A percentile compares a stretch with the other conserved stretches of the same genome.
Conservation (phyloP, 1,284 basidiomycete species). For the Ustilago nuda region DNA sequence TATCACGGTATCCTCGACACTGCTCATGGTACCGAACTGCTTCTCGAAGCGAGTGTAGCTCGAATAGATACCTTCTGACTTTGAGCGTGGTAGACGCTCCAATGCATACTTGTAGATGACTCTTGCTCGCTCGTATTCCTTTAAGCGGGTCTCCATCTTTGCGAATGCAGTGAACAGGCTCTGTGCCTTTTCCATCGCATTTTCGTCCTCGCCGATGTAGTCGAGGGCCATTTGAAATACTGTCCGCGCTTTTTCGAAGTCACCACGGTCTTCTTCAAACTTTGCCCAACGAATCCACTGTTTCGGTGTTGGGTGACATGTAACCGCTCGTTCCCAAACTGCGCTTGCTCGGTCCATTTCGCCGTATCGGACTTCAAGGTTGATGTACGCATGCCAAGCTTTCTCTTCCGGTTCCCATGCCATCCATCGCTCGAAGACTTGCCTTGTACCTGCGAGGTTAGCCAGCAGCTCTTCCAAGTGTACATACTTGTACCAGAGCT, state of each 20-base stretch:
- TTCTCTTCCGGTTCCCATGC: slow-evolving; percentile 99
- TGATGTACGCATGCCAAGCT: slow-evolving; percentile 99
- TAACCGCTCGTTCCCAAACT: slow-evolving; percentile 95
- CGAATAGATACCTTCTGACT: slow-evolving; percentile 85
- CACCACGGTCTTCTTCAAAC: slow-evolving; percentile 91
- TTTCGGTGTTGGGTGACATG: slow-evolving; percentile 89
- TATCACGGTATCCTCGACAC: slow-evolving; percentile 91
- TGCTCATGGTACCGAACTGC: slow-evolving; percentile 89
- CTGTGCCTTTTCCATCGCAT: slow-evolving; percentile 96
- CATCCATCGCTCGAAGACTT: slow-evolving; percentile 99
- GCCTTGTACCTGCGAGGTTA: slow-evolving; percentile 92
- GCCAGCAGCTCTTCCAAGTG: slow-evolving; percentile 97
- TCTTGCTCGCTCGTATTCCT: slow-evolving; percentile 94
- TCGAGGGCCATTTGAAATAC: slow-evolving; percentile 97
- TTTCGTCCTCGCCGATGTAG: slow-evolving; percentile 97
- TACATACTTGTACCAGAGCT: slow-evolving; percentile 95
- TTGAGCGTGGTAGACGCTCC: slow-evolving; percentile 87
- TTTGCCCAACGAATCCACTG: slow-evolving; percentile 97
- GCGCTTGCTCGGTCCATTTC: slow-evolving; percentile 91
- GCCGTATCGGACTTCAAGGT: slow-evolving; percentile 88
- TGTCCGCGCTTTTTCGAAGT: slow-evolving; percentile 85
- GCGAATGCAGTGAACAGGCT: slow-evolving; percentile 95
- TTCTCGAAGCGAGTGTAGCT: slow-evolving; percentile 98
- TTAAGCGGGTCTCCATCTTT: slow-evolving; percentile 94
- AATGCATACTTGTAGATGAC: slow-evolving; percentile 98